Conservation (phyloP, 495 filamentous ascomycete genomes). For the Lasiosphaeria hispida region DNA sequence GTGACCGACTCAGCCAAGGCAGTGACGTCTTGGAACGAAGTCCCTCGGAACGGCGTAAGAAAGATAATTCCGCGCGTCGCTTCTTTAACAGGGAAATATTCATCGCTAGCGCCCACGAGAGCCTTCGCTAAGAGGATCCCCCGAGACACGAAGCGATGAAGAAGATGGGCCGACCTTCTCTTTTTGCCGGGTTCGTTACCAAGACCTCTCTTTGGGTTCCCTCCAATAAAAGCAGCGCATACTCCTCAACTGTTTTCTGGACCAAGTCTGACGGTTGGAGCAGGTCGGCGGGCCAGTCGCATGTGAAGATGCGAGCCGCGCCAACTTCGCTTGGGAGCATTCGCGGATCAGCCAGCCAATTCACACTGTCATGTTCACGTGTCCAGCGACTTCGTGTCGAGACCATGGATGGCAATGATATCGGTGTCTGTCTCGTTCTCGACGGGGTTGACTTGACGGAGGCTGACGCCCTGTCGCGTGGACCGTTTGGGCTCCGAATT, state of each 20-base stretch:
- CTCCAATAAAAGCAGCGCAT: slow-evolving; percentile 22
- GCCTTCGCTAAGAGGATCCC: slow-evolving; percentile 32
- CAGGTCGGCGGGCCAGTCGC: slow-evolving; percentile 30
- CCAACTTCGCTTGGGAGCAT: slow-evolving; percentile 24
- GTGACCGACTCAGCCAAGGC: no score
- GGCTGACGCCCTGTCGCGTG: slow-evolving; percentile 6
- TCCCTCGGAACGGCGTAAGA: slow-evolving; percentile 34
- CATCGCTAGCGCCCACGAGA: slow-evolving; percentile 16
- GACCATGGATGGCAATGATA: slow-evolving; percentile 30
- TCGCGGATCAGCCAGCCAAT: slow-evolving; percentile 22
- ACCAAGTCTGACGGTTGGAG: slow-evolving; percentile 23
- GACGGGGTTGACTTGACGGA: slow-evolving; percentile 18
- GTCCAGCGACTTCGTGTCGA: slow-evolving; percentile 25
- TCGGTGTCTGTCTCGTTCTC: slow-evolving; percentile 18
- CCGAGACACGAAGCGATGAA: slow-evolving; percentile 40
- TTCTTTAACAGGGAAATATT: slow-evolving; percentile 16
- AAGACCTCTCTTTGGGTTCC: slow-evolving; percentile 15
- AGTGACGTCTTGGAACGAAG: slow-evolving; percentile 27
- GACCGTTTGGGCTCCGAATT: not conserved
- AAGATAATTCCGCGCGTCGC: slow-evolving; percentile 31
- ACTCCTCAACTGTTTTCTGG: slow-evolving; percentile 22
- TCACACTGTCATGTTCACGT: slow-evolving; percentile 25
- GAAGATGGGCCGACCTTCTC: slow-evolving; percentile 35
- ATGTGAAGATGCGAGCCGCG: slow-evolving; percentile 29
- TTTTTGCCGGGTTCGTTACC: no score